Base-by-base conservation (phyloP, 2,329 filamentous ascomycete genomes). In the Microsporum ferrugineum region DNA sequence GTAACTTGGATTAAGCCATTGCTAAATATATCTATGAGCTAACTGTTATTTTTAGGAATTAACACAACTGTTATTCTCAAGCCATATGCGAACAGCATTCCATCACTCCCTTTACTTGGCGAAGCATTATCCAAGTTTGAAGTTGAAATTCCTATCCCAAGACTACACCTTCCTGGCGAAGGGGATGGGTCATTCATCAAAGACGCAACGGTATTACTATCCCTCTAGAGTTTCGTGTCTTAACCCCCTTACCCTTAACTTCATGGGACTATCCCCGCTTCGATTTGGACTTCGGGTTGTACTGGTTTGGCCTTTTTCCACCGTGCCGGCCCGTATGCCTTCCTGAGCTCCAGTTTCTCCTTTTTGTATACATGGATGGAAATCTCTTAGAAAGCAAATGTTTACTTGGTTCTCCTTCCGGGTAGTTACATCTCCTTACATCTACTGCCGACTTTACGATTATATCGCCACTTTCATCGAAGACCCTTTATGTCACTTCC, bases 391-490 rank as follows among this genome's bases (percentile, higher is more conserved):
- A 55, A 36, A 36, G 49, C 51, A 55, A 55, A 55, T 55, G 31
- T 55, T 55, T 55, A 55, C 51, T 55, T 55, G 31, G 51, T 17
- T 59, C 45, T 39, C 57, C 39, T 43, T 31, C 57, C 47, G 45
- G 47, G 34, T 61, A 73, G 72, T 79, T 99, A 74, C 91, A 97
- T 75, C 75, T 97, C 59, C 81, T 94, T 64, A 88, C 89, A 14
- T 95, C 90, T 0, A 91, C 90, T 0, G 92, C 92, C 2, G 84
- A 87, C 0, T 96, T 99, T 73, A 85, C 83, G 0, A 80, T 97
- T 27, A 80, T 86, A 43, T 96, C 91, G 0, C 94, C 94, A 0
- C 78, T 97, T 6, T 75, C 79, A 45, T 78, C 84, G 62, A 88
- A 88, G 58, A 89, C 85, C 0, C 75, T 97, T 17, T 88, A 85